These are phyloP conservation scores for Linum tenue DNA, from an alignment of 345 rosid species.

Conservation along the genomic window DNA sequence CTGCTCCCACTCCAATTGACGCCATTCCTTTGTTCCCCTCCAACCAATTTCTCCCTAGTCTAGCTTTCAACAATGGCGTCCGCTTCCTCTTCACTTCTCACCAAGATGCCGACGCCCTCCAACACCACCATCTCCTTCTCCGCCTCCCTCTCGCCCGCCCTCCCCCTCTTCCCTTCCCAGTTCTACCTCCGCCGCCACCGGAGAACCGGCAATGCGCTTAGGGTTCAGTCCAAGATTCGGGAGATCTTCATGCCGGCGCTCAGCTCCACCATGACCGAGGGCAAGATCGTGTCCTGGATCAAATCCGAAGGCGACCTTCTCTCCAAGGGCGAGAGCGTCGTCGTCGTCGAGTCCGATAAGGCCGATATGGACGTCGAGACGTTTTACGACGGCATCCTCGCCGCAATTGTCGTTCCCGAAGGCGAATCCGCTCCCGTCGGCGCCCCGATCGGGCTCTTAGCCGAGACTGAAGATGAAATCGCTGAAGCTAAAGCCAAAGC, in stretches of 20 bases:
- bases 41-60: conserved; percentile 20
- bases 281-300: conserved; percentile 94
- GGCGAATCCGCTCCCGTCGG: conserved; percentile 92
- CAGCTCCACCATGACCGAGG: conserved; percentile 99
- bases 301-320: conserved; percentile 89
- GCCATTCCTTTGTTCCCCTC: conserved; percentile 4
- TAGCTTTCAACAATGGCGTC: conserved; percentile 12
- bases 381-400: conserved; percentile 86
- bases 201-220: conserved; percentile 14
- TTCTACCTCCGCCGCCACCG: conserved; percentile 9
- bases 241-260: conserved; percentile 99
- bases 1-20: background rate
- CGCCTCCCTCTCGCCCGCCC: conserved; percentile 14
- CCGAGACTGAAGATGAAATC: conserved; percentile 81
- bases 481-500: conserved; percentile 79
- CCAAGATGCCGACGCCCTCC: conserved; percentile 25
- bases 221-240: conserved; percentile 73
- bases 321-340: conserved; percentile 87
- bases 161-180: conserved; percentile 9
- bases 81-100: conserved; percentile 10
- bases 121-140: conserved; percentile 18
- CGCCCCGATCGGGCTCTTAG: conserved; percentile 70
- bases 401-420: conserved; percentile 85
- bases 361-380: conserved; percentile 99
- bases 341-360: conserved; percentile 93